Percentiles rank a stretch among this genome's conserved stretches.
These are phyloP conservation scores for Magnolia officinalis DNA, from an alignment of 164 flowering plant species.

Conservation along the genomic window DNA sequence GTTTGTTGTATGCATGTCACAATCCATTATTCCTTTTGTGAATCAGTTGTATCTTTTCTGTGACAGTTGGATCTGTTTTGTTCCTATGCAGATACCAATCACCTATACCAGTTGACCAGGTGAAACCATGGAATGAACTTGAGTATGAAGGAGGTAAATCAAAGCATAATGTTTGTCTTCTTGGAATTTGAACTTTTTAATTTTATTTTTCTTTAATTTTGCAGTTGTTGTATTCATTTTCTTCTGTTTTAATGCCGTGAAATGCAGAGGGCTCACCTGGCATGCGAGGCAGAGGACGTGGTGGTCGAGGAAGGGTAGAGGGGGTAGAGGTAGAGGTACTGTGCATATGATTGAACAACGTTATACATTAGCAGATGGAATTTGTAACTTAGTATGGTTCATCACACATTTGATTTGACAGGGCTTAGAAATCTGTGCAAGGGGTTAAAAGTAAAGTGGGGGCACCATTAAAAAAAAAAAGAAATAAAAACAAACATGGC, in stretches of 20 bases:
- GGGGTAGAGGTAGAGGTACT: conserved; percentile 34
- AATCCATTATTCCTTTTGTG: background rate
- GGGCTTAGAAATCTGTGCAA: too few relatives aligned
- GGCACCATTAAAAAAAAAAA: too few relatives aligned
- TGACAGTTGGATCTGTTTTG: background rate
- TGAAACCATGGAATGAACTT: conserved; percentile 44
- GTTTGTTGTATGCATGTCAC: background rate
- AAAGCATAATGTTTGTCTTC: background rate
- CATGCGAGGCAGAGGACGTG: conserved; percentile 37
- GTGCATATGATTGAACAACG: background rate
- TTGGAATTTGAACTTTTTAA: background rate
- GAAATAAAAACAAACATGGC: too few relatives aligned
- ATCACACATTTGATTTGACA: too few relatives aligned
- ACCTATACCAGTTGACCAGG: conserved; percentile 62
- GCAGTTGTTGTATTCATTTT: background rate
- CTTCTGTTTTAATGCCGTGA: background rate
- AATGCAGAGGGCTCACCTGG: conserved; percentile 33
- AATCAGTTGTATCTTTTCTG: background rate
- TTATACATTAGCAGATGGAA: background rate
- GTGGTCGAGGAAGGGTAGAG: conserved; percentile 35
- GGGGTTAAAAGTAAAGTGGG: too few relatives aligned
- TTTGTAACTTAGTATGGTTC: too few relatives aligned
- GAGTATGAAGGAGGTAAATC: conserved; percentile 54
- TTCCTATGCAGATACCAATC: conserved; percentile 45
- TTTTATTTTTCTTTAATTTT: background rate